Evolutionary conservation across 768 basidiomycete genomes (phyloP).

Genomic region (Tremella mesenterica): DNA sequence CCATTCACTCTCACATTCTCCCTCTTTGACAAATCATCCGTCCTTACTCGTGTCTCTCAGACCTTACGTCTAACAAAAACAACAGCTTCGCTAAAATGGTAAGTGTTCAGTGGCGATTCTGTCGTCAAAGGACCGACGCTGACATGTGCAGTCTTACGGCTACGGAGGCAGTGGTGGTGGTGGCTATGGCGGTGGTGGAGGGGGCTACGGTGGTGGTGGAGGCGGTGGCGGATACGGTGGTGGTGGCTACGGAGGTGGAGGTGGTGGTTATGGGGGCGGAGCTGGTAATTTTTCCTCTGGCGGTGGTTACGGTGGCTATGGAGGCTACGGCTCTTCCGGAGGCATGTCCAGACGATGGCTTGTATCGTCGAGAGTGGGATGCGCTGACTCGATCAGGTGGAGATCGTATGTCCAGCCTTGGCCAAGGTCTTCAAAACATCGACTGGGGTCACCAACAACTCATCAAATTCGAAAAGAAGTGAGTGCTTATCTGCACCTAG

Average conservation of each 20-base stretch:
- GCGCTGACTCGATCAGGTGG: conserved; percentile 30
- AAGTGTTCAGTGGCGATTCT: not conserved
- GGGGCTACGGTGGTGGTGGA: conserved; percentile 3
- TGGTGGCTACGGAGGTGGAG: conserved; percentile 8
- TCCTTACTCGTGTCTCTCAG: too few relatives aligned
- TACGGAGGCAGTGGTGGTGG: conserved; percentile 10
- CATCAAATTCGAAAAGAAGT: conserved; percentile 93
- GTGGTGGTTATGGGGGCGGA: conserved; percentile 15
- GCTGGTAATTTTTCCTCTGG: conserved; percentile 25
- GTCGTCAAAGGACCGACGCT: too few relatives aligned
- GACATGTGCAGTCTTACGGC: conserved; percentile 15
- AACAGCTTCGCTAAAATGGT: conserved; percentile 9
- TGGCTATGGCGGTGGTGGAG: conserved; percentile 4
- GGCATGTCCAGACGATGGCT: conserved; percentile 34
- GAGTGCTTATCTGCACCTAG: conserved; percentile 5
- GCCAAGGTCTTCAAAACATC: conserved; percentile 68
- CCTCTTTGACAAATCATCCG: too few relatives aligned
- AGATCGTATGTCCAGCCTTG: conserved; percentile 63
- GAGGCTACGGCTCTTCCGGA: conserved; percentile 44
- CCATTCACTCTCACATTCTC: too few relatives aligned
- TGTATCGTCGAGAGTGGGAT: conserved; percentile 20
- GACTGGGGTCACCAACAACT: conserved; percentile 73
- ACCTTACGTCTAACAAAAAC: not conserved
- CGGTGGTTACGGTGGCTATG: conserved; percentile 35
- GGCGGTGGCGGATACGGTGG: conserved; percentile 7